A percentile compares a stretch with the other conserved stretches of the same genome.
phyloP scores from a whole-genome alignment of 2,329 filamentous ascomycete species.

The Ceratocystis lukuohia region DNA sequence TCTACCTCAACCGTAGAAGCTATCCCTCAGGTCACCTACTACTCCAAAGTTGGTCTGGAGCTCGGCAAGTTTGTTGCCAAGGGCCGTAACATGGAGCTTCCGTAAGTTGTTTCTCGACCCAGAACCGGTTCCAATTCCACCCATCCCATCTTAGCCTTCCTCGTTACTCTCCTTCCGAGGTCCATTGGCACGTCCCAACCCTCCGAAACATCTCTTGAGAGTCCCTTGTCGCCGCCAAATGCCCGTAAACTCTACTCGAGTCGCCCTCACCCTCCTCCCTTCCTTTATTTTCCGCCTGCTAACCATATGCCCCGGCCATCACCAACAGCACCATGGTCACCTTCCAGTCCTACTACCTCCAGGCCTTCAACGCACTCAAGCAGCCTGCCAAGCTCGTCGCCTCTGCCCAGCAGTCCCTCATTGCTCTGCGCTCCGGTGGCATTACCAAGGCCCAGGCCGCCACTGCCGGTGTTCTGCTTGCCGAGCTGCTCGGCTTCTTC shows the following conservation, averaged over 20 bases:
- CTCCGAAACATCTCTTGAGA: not conserved
- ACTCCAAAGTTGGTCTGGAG: constrained; percentile 78
- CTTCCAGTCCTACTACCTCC: constrained; percentile 79
- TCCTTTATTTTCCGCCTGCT: constrained; percentile 7
- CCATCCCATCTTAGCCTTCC: not conserved
- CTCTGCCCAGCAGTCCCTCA: constrained; percentile 43
- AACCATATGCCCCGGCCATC: not conserved
- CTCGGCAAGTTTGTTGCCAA: constrained; percentile 76
- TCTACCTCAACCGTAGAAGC: constrained; percentile 44
- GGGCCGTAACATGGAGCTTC: constrained; percentile 82
- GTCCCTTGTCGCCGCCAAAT: not conserved
- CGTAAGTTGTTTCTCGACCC: constrained; percentile 51
- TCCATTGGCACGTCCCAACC: not conserved
- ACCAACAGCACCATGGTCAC: constrained; percentile 54
- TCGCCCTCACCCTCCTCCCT: constrained; percentile 7
- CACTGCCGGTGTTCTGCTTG: constrained; percentile 61
- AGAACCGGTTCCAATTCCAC: not conserved
- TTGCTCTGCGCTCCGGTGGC: constrained; percentile 49
- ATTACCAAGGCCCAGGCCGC: constrained; percentile 57
- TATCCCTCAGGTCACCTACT: constrained; percentile 80
- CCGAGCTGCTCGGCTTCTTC: constrained; percentile 92
- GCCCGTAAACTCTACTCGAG: not conserved
- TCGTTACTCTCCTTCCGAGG: not conserved
- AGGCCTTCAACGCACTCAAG: constrained; percentile 53
- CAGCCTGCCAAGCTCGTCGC: constrained; percentile 51